phyloP scores from a whole-genome alignment of 2,329 filamentous ascomycete species.

The Pseudogymnoascus sp. region DNA sequence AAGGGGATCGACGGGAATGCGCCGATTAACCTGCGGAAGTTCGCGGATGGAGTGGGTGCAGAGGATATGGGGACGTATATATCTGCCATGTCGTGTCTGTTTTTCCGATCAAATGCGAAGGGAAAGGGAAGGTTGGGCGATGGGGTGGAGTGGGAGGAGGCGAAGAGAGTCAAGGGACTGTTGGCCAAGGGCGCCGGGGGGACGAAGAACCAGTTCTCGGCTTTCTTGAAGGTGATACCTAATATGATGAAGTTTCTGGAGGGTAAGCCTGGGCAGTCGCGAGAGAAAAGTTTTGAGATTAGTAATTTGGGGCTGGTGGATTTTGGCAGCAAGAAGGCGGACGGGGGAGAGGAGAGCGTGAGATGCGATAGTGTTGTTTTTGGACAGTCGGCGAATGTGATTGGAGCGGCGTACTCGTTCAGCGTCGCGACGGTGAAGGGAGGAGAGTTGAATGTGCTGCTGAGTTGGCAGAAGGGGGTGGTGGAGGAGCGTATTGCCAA shows the following conservation, averaged over 20 bases:
- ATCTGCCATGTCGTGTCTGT: neutral
- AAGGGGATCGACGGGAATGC: neutral
- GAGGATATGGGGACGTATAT: conserved; percentile 1
- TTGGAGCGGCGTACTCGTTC: conserved; percentile 35
- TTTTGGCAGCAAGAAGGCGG: conserved; percentile 22
- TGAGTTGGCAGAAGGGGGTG: conserved; percentile 41
- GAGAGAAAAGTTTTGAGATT: conserved; percentile 40
- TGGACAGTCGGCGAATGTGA: conserved; percentile 38
- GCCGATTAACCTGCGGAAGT: neutral
- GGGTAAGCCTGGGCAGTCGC: conserved; percentile 34
- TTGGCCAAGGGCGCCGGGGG: neutral
- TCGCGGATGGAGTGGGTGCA: neutral
- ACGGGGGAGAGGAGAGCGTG: conserved; percentile 21
- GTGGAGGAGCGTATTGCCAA: conserved; percentile 1
- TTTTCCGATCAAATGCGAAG: neutral
- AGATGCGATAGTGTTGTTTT: conserved; percentile 39
- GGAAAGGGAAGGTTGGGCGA: neutral
- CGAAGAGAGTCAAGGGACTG: neutral
- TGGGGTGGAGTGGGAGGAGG: neutral
- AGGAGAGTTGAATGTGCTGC: conserved; percentile 33
- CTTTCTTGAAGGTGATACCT: conserved; percentile 21
- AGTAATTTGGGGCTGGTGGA: conserved; percentile 43
- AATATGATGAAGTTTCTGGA: conserved; percentile 37
- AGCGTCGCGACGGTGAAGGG: conserved; percentile 39
- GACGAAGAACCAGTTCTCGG: conserved; percentile 3